Evolutionary conservation across 2,329 filamentous ascomycete species (phyloP), one percentile per base, ranked within the genome.

Genomic region (Colletotrichum viniferum): DNA sequence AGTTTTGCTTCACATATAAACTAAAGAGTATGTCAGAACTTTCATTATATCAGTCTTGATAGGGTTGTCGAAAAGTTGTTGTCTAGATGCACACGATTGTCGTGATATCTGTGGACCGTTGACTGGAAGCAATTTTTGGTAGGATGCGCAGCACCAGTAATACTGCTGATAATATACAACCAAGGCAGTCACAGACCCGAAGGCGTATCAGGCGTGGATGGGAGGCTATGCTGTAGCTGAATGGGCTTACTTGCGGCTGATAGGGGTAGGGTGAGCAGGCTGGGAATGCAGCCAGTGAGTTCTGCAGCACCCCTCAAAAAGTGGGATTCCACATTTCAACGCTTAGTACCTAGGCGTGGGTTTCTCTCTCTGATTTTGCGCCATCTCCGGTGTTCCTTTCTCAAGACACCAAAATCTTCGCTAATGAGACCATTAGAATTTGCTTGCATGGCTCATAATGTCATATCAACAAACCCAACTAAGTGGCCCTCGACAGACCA

Each of bases 41-140:
- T 4, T 48, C 3, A 0, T 7, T n/a, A 21, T 0, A 21, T 7
- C 5, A n/a, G 38, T 48, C 38, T 48, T 4, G 0, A 7, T n/a
- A 12, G 12, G 6, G 9, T 0, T 43, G 18, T 43, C 0, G 0
- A 43, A n/a, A 43, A n/a, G 5, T 1, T 1, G 18, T 12, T 1
- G 0, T n/a, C 38, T n/a, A 48, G 1, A 48, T 12, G 18, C 38
- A 48, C 18, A 48, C 18, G 1, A 48, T 48, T n/a, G 9, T 48
- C 0, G 36, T 43, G 36, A 10, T 4, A 9, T 38, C 36, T 7
- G 14, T 38, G 14, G 1, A 7, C 7, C 1, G 14, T 38, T 38
- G 7, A 16, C 7, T 38, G 14, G 36, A 8, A 38, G 14, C 14
- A 1, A 16, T 18, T 48, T 48, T 52, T 13, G n/a, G n/a, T 3